A percentile compares a stretch with the other conserved stretches of the same genome.
These are phyloP conservation scores for Amoebophrya sp. DNA, from an alignment of 169 alveolate species.

Conservation along the genomic window DNA sequence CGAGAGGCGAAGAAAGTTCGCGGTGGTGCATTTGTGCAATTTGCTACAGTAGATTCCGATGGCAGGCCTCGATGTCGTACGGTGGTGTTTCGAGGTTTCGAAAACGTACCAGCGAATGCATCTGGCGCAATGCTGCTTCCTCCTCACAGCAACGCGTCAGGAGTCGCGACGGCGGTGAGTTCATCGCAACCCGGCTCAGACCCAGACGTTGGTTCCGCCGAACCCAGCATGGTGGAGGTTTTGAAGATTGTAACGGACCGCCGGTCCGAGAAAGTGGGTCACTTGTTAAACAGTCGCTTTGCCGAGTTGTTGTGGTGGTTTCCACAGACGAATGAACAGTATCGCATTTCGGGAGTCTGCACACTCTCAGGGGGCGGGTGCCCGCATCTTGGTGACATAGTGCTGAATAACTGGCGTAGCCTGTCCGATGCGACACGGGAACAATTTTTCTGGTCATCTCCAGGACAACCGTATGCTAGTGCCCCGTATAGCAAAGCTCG, in stretches of 20 bases:
- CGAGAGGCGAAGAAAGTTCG: neutral
- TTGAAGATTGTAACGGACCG: neutral
- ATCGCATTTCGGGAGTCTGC: neutral
- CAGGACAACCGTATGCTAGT: neutral
- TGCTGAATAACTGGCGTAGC: neutral
- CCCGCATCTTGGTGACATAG: neutral
- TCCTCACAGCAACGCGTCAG: neutral
- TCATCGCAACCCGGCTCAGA: neutral
- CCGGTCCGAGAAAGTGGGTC: neutral
- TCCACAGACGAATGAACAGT: neutral
- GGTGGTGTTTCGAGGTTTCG: neutral
- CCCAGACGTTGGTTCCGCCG: neutral
- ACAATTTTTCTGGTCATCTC: neutral
- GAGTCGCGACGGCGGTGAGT: no score
- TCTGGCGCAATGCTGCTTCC: neutral
- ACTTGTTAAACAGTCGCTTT: neutral
- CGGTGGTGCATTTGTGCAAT: neutral
- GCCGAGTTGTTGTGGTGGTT: slow-evolving; percentile 14
- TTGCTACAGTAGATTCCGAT: neutral
- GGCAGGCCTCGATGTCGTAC: neutral
- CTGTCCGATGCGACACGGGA: neutral
- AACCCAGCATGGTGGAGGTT: neutral
- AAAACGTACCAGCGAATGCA: neutral
- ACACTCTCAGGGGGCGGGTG: neutral
- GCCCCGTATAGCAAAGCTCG: neutral